These are phyloP conservation scores for Pythium coloratum DNA, from an alignment of 352 stramenopile species.

Conservation along the genomic window DNA sequence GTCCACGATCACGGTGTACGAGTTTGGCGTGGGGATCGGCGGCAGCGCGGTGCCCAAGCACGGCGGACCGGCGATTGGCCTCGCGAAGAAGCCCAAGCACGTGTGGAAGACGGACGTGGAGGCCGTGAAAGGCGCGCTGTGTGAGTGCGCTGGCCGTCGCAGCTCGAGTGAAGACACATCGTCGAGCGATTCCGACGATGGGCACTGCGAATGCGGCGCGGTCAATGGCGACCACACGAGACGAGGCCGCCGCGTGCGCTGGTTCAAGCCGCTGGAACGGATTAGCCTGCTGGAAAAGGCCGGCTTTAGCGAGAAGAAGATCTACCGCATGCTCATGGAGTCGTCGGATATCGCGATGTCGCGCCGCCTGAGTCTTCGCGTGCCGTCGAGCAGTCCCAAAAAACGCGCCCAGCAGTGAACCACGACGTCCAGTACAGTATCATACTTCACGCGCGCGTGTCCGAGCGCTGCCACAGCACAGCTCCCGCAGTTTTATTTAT, in stretches of 20 bases:
- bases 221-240: conserved; percentile 8
- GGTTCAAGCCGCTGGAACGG: conserved; percentile 32
- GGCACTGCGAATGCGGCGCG: conserved; percentile 11
- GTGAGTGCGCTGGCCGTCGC: not conserved
- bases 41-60: conserved; percentile 43
- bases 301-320: conserved; percentile 35
- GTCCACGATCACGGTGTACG: conserved; percentile 61
- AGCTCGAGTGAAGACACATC: not conserved
- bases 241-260: conserved; percentile 19
- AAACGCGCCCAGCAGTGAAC: not conserved
- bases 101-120: conserved; percentile 37
- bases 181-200: conserved; percentile 9
- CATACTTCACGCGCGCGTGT: too few species aligned
- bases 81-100: conserved; percentile 39
- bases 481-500: not conserved
- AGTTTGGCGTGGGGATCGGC: conserved; percentile 49
- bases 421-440: too few species aligned
- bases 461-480: not conserved
- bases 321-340: conserved; percentile 34
- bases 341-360: conserved; percentile 34
- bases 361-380: conserved; percentile 18
- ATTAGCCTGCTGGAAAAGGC: conserved; percentile 31
- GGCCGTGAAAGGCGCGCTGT: conserved; percentile 27
- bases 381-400: not conserved
- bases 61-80: conserved; percentile 43